phyloP scores from a whole-genome alignment of 805 yeast genomes.

The Lipomyces orientalis region DNA sequence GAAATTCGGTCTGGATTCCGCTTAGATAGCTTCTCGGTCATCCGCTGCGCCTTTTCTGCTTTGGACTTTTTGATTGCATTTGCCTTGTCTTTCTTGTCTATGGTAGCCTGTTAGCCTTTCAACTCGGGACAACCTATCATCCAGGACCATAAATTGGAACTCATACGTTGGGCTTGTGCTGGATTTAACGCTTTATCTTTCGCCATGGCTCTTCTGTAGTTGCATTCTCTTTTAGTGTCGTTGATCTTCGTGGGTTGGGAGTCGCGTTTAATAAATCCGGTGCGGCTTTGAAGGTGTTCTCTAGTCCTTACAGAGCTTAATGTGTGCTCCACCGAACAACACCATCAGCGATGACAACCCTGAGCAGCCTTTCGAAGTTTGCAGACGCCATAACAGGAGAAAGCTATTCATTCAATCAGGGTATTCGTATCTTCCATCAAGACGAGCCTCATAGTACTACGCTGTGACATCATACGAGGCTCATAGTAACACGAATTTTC shows the following conservation, averaged over 20 bases:
- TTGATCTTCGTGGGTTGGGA: too few species aligned
- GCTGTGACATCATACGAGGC: not conserved
- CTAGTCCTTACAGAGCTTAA: too few species aligned
- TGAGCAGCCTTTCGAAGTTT: too few species aligned
- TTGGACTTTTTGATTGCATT: conserved; percentile 35
- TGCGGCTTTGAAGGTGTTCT: too few species aligned
- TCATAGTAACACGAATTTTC: not conserved
- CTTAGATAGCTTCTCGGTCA: conserved; percentile 30
- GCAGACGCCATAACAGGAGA: too few species aligned
- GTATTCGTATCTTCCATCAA: too few species aligned
- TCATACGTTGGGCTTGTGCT: conserved; percentile 38
- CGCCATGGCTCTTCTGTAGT: conserved; percentile 23
- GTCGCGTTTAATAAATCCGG: too few species aligned
- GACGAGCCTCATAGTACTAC: too few species aligned
- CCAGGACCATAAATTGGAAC: not conserved
- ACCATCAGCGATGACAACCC: too few species aligned
- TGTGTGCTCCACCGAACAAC: too few species aligned
- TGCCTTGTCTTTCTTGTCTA: conserved; percentile 37
- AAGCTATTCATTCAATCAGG: too few species aligned
- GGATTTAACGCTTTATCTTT: conserved; percentile 31
- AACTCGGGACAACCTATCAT: not conserved
- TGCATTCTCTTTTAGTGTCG: not conserved
- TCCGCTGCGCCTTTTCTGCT: conserved; percentile 33
- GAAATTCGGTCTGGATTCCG: conserved; percentile 36
- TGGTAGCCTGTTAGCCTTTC: not conserved